Evolutionary conservation across 306 rosid genomes (phyloP), one percentile per base, ranked within the genome.

Genomic region (Arachis hypogaea): DNA sequence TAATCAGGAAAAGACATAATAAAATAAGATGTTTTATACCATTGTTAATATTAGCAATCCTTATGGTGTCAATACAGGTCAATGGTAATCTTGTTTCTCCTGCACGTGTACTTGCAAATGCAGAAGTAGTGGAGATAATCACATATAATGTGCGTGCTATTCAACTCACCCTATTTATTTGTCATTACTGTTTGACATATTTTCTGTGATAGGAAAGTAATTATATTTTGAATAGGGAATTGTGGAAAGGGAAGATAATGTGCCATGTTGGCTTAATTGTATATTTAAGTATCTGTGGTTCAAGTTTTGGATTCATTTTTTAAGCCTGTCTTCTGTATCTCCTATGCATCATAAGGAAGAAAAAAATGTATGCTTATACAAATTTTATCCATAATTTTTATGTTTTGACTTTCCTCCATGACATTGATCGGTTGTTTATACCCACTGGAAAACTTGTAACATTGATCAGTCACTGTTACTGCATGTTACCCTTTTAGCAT

Each of bases 41-140:
- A 45, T 14, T 71, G 33, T 50, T 50, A 69, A 59, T 72, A 56
- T 73, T 22, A 29, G 75, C 66, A 30, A 63, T 59, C 42, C 63
- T 59, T 64, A 44, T 56, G 51, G 82, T 81, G 74, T 68, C 6
- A 68, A 72, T 88, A 84, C 93, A 95, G 99, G 99, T 95, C 83
- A 95, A 92, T 54, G 99, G 98, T 22, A 95, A 95, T 82, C 86
- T 88, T 75, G 93, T 90, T 85, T 87, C 98, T 77, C 99, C 99
- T 1, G 76, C 77, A 57, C 99, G 80, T 69, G 87, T 75, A 51
- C 99, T 95, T 77, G 96, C 90, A 71, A 95, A 95, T 82, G 99
- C 99, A 18, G 99, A 95, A 88, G 98, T 95, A 59, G 98, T 95
- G 73, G 99, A 95, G 97, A 95, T 95, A 84, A 83, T 95, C 82